phyloP scores from a whole-genome alignment of 139 green algal species.

The Desmodesmus armatus region DNA sequence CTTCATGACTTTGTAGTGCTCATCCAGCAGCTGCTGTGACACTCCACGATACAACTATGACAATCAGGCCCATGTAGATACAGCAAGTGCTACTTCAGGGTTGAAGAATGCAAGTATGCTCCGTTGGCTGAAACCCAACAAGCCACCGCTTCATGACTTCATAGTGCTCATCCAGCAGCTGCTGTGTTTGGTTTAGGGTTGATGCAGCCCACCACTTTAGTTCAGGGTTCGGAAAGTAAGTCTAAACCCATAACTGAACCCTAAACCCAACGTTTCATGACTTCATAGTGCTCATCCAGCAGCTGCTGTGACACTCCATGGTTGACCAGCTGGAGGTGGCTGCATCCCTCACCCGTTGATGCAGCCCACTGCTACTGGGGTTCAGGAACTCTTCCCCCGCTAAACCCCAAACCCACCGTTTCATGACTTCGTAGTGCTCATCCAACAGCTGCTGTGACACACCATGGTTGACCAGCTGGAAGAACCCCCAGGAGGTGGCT shows the following conservation, averaged over 20 bases:
- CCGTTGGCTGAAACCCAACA: background rate
- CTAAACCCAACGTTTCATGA: background rate
- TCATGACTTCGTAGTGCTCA: background rate
- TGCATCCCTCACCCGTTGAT: too few species aligned
- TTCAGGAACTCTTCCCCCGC: background rate
- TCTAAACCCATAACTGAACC: background rate
- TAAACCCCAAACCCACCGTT: background rate
- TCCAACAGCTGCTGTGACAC: background rate
- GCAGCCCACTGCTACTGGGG: too few species aligned
- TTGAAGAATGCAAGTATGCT: background rate
- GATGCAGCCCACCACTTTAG: too few species aligned
- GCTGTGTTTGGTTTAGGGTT: too few species aligned
- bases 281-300: conserved; percentile 34
- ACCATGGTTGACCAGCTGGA: conserved; percentile 19
- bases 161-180: background rate
- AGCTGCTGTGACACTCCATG: conserved; percentile 35
- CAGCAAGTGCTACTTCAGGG: background rate
- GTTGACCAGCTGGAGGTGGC: conserved; percentile 54
- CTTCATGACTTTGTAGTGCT: conserved; percentile 43
- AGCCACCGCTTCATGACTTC: background rate
- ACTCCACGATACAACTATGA: background rate
- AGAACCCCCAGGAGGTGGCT: conserved; percentile 45
- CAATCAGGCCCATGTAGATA: background rate
- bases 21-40: conserved; percentile 26
- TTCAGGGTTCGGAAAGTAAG: background rate